Percentiles rank a stretch among this genome's conserved stretches.
Conservation (phyloP, 148 eudicot genomes). For the Rhododendron ferrugineum region DNA sequence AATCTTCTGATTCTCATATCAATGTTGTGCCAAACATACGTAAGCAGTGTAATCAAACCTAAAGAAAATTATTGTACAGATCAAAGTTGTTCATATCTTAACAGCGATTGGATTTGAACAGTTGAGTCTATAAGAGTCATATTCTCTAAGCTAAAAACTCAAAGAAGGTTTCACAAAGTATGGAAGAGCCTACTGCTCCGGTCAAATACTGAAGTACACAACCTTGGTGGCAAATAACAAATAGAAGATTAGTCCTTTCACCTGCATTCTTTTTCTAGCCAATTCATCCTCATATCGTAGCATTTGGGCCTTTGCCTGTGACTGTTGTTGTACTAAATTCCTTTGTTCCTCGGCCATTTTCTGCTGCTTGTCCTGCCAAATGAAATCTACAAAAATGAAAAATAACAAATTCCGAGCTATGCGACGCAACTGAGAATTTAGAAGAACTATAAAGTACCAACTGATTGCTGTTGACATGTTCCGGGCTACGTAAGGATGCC, state of each 20-base stretch:
- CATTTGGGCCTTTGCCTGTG: constrained; percentile 84
- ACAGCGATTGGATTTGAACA: background rate
- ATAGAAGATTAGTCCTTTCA: constrained; percentile 10
- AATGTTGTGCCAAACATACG: background rate
- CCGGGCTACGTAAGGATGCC: background rate
- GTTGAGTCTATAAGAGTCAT: background rate
- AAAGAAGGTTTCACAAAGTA: background rate
- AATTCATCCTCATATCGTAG: constrained; percentile 87
- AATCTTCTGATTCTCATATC: background rate
- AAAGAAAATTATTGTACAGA: background rate
- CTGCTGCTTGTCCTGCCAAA: constrained; percentile 65
- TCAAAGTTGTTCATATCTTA: background rate
- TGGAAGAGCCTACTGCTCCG: background rate
- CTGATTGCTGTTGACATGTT: background rate
- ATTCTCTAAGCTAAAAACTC: background rate
- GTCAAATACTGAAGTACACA: background rate
- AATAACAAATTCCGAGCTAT: background rate
- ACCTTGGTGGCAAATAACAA: background rate
- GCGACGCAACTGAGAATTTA: background rate
- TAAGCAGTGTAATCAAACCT: background rate
- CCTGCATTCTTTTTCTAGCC: constrained; percentile 96
- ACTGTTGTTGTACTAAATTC: constrained; percentile 67
- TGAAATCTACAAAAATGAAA: background rate
- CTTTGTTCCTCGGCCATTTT: constrained; percentile 89
- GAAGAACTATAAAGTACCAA: background rate